Evolutionary conservation across 805 yeast genomes (phyloP), one percentile per base, ranked within the genome.

Genomic region (Millerozyma miso): DNA sequence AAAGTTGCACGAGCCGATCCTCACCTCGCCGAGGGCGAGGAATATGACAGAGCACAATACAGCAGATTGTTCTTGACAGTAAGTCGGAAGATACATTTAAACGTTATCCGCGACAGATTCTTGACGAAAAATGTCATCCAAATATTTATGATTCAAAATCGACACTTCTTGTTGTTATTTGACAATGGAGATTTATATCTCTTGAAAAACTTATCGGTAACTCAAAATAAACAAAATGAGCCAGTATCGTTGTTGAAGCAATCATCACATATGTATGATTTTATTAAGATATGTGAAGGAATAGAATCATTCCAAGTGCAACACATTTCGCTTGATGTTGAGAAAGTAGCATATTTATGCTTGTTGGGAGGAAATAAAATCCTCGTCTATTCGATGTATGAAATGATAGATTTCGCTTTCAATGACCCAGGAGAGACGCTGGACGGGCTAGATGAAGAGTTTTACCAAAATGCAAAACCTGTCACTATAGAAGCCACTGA

Each of bases 351-450:
- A 31, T 44, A 45, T 31, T 45, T 56, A 17, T 66, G 68, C 40
- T 50, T 72, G 12, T 71, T 64, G 54, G 60, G 64, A 42, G 79
- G 79, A 1, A 63, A 61, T 19, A 52, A 58, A 3, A 44, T 74
- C 3, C 49, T 65, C 41, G 59, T 53, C 19, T 70, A 52, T 52
- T 56, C 51, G 35, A 51, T 54, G 37, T 43, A 42, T 20, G 68
- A 53, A 15, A 51, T 67, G 17, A 50, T 62, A 23, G 58, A 54
- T 2, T 20, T 39, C 31, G 54, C 59, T 3, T 53, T 51, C 19
- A 62, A 59, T 35, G 29, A 23, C 29, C 29, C 29, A 23, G 29
- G 29, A 23, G 29, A 23, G 10, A 23, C 29, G 6, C 29, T 56
- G 20, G 58, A 52, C 39, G 52, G 50, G 3, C 38, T 51, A 4